These are phyloP conservation scores for Austroboletus niveus DNA, from an alignment of 1,284 basidiomycete genomes.

Conservation along the genomic window DNA sequence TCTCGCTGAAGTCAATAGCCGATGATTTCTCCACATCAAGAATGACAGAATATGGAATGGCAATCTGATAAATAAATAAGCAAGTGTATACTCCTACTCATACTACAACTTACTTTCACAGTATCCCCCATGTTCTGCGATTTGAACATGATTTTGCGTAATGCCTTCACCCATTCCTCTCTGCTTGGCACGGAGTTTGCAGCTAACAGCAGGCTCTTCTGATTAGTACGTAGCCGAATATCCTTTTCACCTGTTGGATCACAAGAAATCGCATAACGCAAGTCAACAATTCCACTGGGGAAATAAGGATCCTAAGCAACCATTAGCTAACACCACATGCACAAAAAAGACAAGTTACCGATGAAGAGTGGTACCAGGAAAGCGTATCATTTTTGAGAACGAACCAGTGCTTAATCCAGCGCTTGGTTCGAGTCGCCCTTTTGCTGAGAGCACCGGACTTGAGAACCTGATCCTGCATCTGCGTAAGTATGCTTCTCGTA, in stretches of 20 bases:
- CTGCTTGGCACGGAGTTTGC: conserved; percentile 80
- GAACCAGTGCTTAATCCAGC: conserved; percentile 93
- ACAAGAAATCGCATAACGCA: conserved; percentile 89
- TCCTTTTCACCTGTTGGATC: conserved; percentile 74
- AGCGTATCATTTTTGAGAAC: conserved; percentile 90
- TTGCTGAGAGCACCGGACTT: conserved; percentile 86
- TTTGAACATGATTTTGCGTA: conserved; percentile 90
- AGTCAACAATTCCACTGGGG: conserved; percentile 89
- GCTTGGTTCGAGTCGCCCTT: conserved; percentile 81
- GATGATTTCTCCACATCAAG: conserved; percentile 85
- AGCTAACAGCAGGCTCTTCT: conserved; percentile 69
- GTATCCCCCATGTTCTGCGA: conserved; percentile 94
- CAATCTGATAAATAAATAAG: conserved; percentile 57
- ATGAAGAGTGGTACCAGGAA: conserved; percentile 93
- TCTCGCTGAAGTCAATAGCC: conserved; percentile 92
- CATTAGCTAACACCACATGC: conserved; percentile 7
- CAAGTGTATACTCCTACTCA: not conserved
- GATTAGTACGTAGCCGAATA: conserved; percentile 78
- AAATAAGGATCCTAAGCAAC: conserved; percentile 86
- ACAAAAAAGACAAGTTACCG: conserved; percentile 44
- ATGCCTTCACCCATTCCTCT: conserved; percentile 92
- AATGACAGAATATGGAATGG: conserved; percentile 89
- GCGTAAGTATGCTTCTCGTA: conserved; percentile 9
- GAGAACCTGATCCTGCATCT: conserved; percentile 72
- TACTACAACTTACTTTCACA: conserved; percentile 65